These are phyloP conservation scores for Sesbania bispinosa DNA, from an alignment of 306 rosid species.

Conservation along the genomic window DNA sequence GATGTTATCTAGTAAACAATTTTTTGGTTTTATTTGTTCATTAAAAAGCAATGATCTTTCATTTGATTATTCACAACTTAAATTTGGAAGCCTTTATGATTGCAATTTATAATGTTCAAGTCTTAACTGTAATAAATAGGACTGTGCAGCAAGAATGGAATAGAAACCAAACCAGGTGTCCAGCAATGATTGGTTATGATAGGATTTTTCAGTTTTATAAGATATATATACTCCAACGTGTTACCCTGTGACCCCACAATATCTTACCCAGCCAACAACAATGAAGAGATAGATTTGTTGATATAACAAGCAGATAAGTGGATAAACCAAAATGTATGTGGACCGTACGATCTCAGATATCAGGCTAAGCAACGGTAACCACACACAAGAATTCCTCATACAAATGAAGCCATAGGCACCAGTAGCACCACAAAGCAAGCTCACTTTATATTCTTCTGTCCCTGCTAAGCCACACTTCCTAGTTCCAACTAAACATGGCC, in stretches of 20 bases:
- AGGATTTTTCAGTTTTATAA: not conserved
- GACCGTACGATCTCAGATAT: slow-evolving; percentile 52
- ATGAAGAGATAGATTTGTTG: slow-evolving; percentile 48
- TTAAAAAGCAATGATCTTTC: too few species aligned
- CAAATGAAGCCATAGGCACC: too few species aligned
- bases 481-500: slow-evolving; percentile 61
- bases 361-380: slow-evolving; percentile 37
- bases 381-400: slow-evolving; percentile 56
- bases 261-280: slow-evolving; percentile 55
- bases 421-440: slow-evolving; percentile 20
- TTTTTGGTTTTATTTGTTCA: too few species aligned
- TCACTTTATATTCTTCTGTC: not conserved
- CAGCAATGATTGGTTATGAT: slow-evolving; percentile 17
- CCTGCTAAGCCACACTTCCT: not conserved
- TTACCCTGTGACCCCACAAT: slow-evolving; percentile 38
- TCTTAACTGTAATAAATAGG: too few species aligned
- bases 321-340: slow-evolving; percentile 56
- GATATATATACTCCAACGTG: not conserved
- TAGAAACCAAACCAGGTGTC: slow-evolving; percentile 31
- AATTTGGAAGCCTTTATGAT: too few species aligned
- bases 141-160: not conserved
- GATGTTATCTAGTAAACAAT: too few species aligned
- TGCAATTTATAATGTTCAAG: too few species aligned
- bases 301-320: slow-evolving; percentile 58
- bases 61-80: too few species aligned